These are phyloP conservation scores for Rhizoclosmatium sp. DNA, from an alignment of 192 early-diverging fungal genomes.

Conservation along the genomic window DNA sequence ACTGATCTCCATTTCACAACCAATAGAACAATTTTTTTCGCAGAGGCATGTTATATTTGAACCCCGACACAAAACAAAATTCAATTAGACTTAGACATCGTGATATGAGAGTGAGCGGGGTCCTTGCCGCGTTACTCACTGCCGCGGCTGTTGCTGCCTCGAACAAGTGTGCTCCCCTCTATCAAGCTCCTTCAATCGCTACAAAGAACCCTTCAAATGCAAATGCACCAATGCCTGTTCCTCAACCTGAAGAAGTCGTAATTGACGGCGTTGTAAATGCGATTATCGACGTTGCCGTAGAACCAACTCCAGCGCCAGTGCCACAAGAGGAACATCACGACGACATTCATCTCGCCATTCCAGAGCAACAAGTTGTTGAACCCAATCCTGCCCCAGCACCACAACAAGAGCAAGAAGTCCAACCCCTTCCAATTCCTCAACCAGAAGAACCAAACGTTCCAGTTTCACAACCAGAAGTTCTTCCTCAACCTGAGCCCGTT, in stretches of 20 bases:
- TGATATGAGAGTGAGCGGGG: not conserved
- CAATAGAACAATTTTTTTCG: too few relatives aligned
- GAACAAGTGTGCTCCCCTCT: conserved; percentile 12
- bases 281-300: not conserved
- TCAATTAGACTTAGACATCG: too few relatives aligned
- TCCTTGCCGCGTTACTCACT: not conserved
- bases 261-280: too few relatives aligned
- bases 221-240: too few relatives aligned
- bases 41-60: too few relatives aligned
- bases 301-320: not conserved
- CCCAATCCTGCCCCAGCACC: not conserved
- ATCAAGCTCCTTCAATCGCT: not conserved
- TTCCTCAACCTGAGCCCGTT: not conserved
- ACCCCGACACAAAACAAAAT: too few relatives aligned
- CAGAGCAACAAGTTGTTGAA: not conserved
- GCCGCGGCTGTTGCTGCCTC: not conserved
- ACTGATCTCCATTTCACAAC: too few relatives aligned
- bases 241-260: too few relatives aligned
- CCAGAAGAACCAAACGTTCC: not conserved
- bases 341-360: too few relatives aligned
- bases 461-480: not conserved
- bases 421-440: not conserved
- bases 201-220: too few relatives aligned
- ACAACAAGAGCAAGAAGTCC: not conserved
- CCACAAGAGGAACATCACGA: not conserved